Conservation (phyloP, 2,329 filamentous ascomycete species). For the Daldinia sp. region DNA sequence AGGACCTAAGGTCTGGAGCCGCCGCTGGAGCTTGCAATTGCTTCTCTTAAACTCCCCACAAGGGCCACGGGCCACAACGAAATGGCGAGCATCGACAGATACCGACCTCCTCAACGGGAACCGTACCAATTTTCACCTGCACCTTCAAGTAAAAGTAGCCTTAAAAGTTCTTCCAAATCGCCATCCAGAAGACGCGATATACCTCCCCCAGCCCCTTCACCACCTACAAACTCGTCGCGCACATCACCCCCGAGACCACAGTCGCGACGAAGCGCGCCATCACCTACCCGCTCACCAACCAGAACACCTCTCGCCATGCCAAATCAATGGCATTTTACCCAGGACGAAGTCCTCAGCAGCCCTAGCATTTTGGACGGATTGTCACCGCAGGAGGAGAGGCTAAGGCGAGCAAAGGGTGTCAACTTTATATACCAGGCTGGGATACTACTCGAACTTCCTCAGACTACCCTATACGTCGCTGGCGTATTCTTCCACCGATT, state of each 20-base stretch:
- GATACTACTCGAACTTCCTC: constrained; percentile 90
- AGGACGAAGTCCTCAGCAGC: constrained; percentile 83
- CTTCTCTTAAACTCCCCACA: constrained; percentile 8
- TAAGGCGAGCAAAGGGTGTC: constrained; percentile 87
- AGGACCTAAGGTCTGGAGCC: constrained; percentile 12
- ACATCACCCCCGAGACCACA: constrained; percentile 63
- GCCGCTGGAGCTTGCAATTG: constrained; percentile 24
- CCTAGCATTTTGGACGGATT: constrained; percentile 90
- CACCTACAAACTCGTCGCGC: constrained; percentile 66
- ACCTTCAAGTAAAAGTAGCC: constrained; percentile 50
- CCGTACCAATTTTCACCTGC: constrained; percentile 67
- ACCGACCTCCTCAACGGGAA: constrained; percentile 66
- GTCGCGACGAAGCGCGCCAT: constrained; percentile 58
- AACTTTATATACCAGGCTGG: constrained; percentile 97
- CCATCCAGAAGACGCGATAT: constrained; percentile 66
- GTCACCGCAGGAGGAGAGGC: constrained; percentile 79
- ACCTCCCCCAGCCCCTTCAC: constrained; percentile 71
- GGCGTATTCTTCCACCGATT: constrained; percentile 96
- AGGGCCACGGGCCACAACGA: constrained; percentile 28
- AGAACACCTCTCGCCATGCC: constrained; percentile 53
- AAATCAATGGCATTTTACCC: constrained; percentile 89
- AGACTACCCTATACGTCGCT: constrained; percentile 91
- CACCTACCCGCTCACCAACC: constrained; percentile 58
- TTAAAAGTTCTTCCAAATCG: constrained; percentile 63
- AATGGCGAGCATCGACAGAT: constrained; percentile 72